A percentile compares a stretch with the other conserved stretches of the same genome.
Conservation (phyloP, 148 eudicot species). For the Rhododendron ferrugineum region DNA sequence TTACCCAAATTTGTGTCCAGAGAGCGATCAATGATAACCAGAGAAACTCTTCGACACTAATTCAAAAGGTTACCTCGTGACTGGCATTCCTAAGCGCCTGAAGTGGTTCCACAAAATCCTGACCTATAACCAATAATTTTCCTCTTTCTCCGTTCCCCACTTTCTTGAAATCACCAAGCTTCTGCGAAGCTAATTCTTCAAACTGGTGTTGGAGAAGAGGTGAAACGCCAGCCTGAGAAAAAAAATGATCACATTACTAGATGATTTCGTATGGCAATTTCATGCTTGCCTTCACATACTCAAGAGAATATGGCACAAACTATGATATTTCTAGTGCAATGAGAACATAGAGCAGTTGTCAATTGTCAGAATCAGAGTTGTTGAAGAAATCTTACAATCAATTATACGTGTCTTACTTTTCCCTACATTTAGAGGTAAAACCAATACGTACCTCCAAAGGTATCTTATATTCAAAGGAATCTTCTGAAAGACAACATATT, state of each 20-base stretch:
- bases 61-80: conserved; percentile 55
- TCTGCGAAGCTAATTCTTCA: conserved; percentile 59
- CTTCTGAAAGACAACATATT: neutral
- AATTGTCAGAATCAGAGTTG: neutral
- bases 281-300: neutral
- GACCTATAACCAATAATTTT: conserved; percentile 66
- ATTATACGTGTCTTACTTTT: neutral
- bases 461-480: neutral
- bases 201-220: conserved; percentile 72
- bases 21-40: neutral
- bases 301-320: neutral
- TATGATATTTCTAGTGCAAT: neutral
- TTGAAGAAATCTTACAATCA: neutral
- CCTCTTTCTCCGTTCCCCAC: conserved; percentile 27
- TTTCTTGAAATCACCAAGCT: conserved; percentile 23
- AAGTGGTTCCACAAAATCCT: conserved; percentile 84
- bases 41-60: neutral
- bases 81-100: conserved; percentile 76
- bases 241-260: neutral
- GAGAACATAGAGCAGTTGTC: neutral
- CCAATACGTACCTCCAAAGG: neutral
- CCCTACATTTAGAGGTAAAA: neutral
- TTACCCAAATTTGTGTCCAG: neutral
- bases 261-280: neutral
- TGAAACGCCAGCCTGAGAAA: conserved; percentile 74